Base-by-base conservation (phyloP, 2,329 filamentous ascomycete species). In the Neonectria coccinea region DNA sequence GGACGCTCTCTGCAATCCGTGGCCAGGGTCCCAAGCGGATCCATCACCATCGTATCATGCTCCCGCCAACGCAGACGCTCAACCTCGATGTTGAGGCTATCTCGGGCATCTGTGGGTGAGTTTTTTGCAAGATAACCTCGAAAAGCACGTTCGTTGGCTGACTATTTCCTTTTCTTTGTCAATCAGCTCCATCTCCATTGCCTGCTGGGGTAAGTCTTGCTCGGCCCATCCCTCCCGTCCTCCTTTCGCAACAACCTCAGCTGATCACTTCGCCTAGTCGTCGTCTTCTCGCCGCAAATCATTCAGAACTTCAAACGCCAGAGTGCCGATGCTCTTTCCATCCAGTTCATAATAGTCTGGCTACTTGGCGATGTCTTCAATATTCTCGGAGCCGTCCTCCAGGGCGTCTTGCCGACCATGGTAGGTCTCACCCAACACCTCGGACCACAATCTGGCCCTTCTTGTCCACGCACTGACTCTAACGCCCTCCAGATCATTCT, bases 231-330 rank as follows among this genome's bases (percentile, higher is more conserved):
- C 41, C 27, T 58, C 22, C 29, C 44, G 56, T 42, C 18, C 31
- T 58, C 27, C 31, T 41, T 56, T 42, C 18, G 51, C 14, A 57
- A 16, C 25, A 58, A 59, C 39, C 58, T 47, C 5, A 33, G 56
- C 72, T 73, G 62, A 72, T 62, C 52, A 29, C 45, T 36, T 44
- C 64, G 42, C 31, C 47, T 62, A 81, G 92, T 98, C 62, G 93
- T 98, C 39, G 96, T 99, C 62, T 99, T 97, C 82, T 96, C 93
- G 1, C 96, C 96, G 2, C 96, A 99, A 73, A 97, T 99, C 73
- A 91, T 97, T 72, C 93, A 97, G 76, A 97, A 97, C 77, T 97
- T 97, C 81, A 90, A 90, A 67, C 88, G 94, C 60, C 84, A 88
- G 70, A 97, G 92, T 44, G 93, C 94, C 62, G 93, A 97, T 77